These are phyloP conservation scores for Rhizomucor miehei DNA, from an alignment of 371 early-diverging fungal genomes.

Conservation along the genomic window DNA sequence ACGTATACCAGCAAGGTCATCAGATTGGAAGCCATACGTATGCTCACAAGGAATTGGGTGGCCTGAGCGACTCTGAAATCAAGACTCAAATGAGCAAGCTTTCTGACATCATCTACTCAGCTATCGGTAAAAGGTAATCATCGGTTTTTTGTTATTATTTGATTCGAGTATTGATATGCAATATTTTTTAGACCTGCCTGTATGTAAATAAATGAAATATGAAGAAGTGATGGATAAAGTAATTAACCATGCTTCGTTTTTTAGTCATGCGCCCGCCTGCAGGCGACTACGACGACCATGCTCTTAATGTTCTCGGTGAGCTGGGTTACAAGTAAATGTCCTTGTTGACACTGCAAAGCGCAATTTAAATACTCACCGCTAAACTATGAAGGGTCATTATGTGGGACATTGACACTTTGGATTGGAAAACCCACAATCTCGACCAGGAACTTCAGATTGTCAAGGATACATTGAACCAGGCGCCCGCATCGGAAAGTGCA, in stretches of 20 bases:
- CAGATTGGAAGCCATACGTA: slow-evolving; percentile 62
- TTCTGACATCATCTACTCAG: slow-evolving; percentile 20
- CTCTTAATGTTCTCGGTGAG: slow-evolving; percentile 34
- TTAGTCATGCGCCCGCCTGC: slow-evolving; percentile 49
- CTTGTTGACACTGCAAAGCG: not conserved
- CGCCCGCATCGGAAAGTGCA: slow-evolving; percentile 10
- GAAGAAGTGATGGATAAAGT: not conserved
- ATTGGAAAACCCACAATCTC: slow-evolving; percentile 36
- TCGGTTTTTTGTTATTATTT: not conserved
- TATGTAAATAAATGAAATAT: slow-evolving; percentile 20
- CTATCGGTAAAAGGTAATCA: slow-evolving; percentile 26
- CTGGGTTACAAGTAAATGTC: slow-evolving; percentile 40
- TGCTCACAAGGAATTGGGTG: slow-evolving; percentile 40
- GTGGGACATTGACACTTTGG: slow-evolving; percentile 59
- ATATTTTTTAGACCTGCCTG: slow-evolving; percentile 27
- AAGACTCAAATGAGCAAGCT: slow-evolving; percentile 22
- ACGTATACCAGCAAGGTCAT: slow-evolving; percentile 37
- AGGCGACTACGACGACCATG: slow-evolving; percentile 34
- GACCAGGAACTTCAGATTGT: slow-evolving; percentile 14
- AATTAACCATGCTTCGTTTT: not conserved
- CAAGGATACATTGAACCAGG: slow-evolving; percentile 12
- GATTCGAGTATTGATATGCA: not conserved
- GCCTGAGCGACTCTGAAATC: slow-evolving; percentile 17
- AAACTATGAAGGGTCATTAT: slow-evolving; percentile 27
- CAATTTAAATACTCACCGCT: no score